These are phyloP conservation scores for Comarum palustre DNA, from an alignment of 306 rosid genomes.

Conservation along the genomic window DNA sequence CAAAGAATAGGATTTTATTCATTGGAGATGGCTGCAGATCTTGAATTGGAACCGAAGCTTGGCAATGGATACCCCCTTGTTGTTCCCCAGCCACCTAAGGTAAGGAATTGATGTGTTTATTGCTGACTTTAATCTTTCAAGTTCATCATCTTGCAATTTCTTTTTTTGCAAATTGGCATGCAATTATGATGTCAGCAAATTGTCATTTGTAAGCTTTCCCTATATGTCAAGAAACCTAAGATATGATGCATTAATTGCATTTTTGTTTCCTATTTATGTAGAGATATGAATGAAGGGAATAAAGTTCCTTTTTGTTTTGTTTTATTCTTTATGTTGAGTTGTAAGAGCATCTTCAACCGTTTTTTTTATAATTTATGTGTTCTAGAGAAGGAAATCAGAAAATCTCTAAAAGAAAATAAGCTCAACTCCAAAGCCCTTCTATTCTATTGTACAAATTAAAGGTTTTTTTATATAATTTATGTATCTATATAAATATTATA, in stretches of 20 bases:
- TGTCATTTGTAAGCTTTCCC: neutral
- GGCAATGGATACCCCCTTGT: conserved; percentile 80
- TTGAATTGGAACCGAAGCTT: conserved; percentile 86
- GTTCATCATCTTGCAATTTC: conserved; percentile 13
- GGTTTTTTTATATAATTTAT: no score
- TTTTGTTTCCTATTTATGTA: no score
- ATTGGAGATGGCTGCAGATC: conserved; percentile 91
- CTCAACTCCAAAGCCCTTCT: no score
- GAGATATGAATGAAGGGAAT: no score
- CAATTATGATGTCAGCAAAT: neutral
- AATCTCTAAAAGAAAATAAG: no score
- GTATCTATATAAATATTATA: no score
- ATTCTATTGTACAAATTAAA: no score
- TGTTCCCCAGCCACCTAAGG: conserved; percentile 91
- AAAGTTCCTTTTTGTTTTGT: no score
- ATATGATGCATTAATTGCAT: neutral
- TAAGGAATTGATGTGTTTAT: conserved; percentile 23
- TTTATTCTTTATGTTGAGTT: no score
- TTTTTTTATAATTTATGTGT: no score
- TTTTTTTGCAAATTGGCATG: conserved; percentile 13
- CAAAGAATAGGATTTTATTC: conserved; percentile 82
- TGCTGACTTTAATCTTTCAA: conserved; percentile 7
- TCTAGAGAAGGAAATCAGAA: no score
- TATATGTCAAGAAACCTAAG: neutral
- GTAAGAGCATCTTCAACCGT: no score